Evolutionary conservation across 1,139 yeast genomes (phyloP), one percentile per base, ranked within the genome.

Genomic region (Dujonia santamariae): DNA sequence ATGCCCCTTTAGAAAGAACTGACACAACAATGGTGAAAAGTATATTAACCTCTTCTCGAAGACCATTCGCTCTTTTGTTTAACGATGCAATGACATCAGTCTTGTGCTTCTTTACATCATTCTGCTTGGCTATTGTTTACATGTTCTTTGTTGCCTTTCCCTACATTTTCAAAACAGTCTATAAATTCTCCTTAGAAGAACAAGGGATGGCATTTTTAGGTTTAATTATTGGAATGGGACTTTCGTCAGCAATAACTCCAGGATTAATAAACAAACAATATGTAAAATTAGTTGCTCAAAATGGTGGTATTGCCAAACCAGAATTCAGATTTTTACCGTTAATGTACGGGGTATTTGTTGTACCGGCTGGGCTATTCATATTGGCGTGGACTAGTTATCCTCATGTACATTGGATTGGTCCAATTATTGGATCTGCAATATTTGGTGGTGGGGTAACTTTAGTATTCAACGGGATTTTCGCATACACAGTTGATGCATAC

Each of bases 101-200:
- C 2, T 58, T 82, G 15, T 79, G 86, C 44, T 61, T 78, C 40
- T 81, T 80, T 47, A 71, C 85, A 0, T 85, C 84, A 0, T 59
- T 80, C 34, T 62, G 75, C 1, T 59, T 80, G 33, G 81, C 82
- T 0, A 70, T 78, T 22, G 72, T 80, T 16, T 80, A 80, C 49
- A 53, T 80, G 46, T 80, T 78, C 50, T 80, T 80, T 45, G 77
- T 78, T 29, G 74, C 85, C 3, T 73, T 78, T 46, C 86, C 86
- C 1, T 71, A 72, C 39, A 73, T 74, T 17, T 78, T 73, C 47
- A 46, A 53, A 9, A 62, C 63, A 4, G 71, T 75, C 1, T 80
- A 75, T 46, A 46, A 52, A 8, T 75, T 78, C 45, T 44, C 50
- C 9, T 53, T 65, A 8, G 45, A 47, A 21, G 46, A 44, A 25